Base-by-base conservation (phyloP, 2,329 filamentous ascomycete genomes). In the Cladobotryum mycophilum region DNA sequence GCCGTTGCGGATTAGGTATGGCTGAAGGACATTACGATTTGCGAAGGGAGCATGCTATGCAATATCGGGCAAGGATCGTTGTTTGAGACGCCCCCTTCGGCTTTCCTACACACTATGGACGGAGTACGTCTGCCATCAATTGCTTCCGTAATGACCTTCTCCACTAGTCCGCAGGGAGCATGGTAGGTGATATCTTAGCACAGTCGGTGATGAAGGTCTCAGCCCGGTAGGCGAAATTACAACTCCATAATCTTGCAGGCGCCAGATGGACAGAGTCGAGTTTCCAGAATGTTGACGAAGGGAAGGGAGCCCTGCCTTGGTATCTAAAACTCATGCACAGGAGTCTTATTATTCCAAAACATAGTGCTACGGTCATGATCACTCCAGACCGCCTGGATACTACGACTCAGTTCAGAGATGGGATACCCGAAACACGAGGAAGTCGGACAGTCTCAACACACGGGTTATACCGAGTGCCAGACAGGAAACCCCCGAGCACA, bases 91-190 rank as follows among this genome's bases (percentile, higher is more conserved):
- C 25, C 25, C 20, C 20, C 20, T 5, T 30, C 25, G 40, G 22
- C 40, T 51, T 43, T 41, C 22, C 25, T 14, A 35, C 33, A 46
- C 47, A 52, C 47, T 52, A 44, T 5, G 20, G 20, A 20, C 20
- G 20, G 20, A 20, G 20, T 20, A 20, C 50, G 20, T 43, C 15
- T 18, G 15, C 15, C 15, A 43, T 18, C 41, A 15, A 25, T 6
- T 30, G 25, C 25, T 30, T 30, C 25, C 25, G 25, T 30, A 25
- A 43, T 14, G n/a, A 18, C 20, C 20, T 18, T 14, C 42, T 22
- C 42, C 42, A 45, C 42, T 30, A 17, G 14, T 33, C 42, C 42
- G 22, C 42, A 45, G 20, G 42, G 42, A 45, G 9, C 25, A 30
- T 30, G 25, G 42, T 20, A 20, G 11, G 15, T 13, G 40, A 42